Conservation (phyloP, 345 rosid species). For the Bruguiera gymnorhiza region DNA sequence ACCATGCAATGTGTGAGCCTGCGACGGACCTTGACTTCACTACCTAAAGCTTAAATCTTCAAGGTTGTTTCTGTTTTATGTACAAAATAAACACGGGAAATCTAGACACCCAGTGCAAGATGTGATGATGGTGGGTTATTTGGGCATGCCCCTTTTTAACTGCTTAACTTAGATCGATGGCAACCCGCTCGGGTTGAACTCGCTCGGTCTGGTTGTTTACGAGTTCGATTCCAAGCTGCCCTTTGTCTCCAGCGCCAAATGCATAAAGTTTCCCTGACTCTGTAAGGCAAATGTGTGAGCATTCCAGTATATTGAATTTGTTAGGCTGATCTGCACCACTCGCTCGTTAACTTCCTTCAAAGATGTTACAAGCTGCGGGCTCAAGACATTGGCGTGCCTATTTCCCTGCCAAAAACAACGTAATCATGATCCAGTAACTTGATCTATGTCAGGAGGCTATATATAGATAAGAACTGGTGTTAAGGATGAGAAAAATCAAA, state of each 20-base stretch:
- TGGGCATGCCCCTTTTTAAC: slow-evolving; percentile 1
- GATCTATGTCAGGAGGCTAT: neutral
- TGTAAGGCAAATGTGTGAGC: slow-evolving; percentile 90
- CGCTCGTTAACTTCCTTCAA: slow-evolving; percentile 69
- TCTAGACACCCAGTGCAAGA: slow-evolving; percentile 39
- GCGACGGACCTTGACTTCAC: slow-evolving; percentile 17
- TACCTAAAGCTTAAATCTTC: slow-evolving; percentile 46
- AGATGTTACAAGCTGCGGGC: slow-evolving; percentile 65
- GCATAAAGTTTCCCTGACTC: slow-evolving; percentile 84
- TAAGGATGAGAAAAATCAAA: too few relatives aligned
- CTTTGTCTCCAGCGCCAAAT: slow-evolving; percentile 91
- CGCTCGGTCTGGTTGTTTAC: slow-evolving; percentile 64
- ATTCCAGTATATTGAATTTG: slow-evolving; percentile 73
- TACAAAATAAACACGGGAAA: slow-evolving; percentile 39
- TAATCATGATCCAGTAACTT: neutral
- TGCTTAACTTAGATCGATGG: slow-evolving; percentile 61
- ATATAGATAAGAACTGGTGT: too few relatives aligned
- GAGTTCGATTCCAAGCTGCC: slow-evolving; percentile 81
- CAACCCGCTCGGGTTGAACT: slow-evolving; percentile 68
- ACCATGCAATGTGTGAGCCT: slow-evolving; percentile 18
- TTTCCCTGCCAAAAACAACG: slow-evolving; percentile 42
- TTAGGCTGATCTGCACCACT: slow-evolving; percentile 84
- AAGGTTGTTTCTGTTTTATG: slow-evolving; percentile 44
- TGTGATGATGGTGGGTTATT: slow-evolving; percentile 11
- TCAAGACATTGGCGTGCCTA: slow-evolving; percentile 58